phyloP scores from a whole-genome alignment of 495 filamentous ascomycete species.

The Podospora conica region DNA sequence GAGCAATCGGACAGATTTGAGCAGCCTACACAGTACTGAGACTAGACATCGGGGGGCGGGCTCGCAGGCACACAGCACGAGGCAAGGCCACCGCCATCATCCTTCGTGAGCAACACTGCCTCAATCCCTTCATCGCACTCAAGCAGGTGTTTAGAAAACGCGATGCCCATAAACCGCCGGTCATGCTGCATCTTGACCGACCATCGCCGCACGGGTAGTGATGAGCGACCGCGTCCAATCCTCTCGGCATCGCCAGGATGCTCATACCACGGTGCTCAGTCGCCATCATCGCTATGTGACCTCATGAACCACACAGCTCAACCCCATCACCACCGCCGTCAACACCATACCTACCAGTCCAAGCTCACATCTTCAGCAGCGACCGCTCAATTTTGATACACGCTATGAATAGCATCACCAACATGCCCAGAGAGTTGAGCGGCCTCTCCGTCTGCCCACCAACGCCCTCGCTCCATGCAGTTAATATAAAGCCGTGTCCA shows the following conservation, averaged over 20 bases:
- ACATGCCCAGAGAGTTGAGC: background rate
- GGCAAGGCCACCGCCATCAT: background rate
- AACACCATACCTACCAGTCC: background rate
- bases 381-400: background rate
- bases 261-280: background rate
- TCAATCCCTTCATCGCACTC: background rate
- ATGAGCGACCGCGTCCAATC: background rate
- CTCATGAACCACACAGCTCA: background rate
- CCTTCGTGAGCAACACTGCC: background rate
- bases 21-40: no score
- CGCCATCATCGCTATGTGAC: background rate
- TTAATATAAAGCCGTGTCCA: constrained; percentile 15
- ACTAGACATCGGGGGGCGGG: background rate
- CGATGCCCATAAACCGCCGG: background rate
- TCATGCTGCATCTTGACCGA: background rate
- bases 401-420: constrained; percentile 17
- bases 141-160: background rate
- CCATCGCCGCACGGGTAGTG: background rate
- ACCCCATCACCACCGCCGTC: background rate
- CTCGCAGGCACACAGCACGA: background rate
- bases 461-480: constrained; percentile 2
- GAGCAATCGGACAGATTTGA: background rate
- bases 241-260: background rate
- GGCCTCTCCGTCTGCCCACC: background rate
- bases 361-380: background rate